phyloP scores from a whole-genome alignment of 768 basidiomycete genomes.

The Crucibulum laeve region DNA sequence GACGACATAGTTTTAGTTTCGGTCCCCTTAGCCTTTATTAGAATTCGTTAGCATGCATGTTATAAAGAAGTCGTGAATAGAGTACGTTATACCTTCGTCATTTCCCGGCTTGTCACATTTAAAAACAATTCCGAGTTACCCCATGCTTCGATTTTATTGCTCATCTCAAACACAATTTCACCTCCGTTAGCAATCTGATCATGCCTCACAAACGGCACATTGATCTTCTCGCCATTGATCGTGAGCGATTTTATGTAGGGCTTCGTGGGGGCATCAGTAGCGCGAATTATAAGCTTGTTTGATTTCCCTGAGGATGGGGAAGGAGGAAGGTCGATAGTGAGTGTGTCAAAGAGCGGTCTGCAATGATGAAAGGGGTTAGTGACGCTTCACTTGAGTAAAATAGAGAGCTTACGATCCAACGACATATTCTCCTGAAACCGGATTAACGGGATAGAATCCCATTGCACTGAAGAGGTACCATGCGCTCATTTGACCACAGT shows the following conservation, averaged over 20 bases:
- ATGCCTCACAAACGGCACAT: conserved; percentile 51
- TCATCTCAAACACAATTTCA: conserved; percentile 64
- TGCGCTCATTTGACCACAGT: conserved; percentile 88
- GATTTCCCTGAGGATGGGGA: conserved; percentile 14
- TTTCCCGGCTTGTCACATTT: no score
- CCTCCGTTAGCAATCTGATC: conserved; percentile 58
- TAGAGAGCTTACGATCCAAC: conserved; percentile 57
- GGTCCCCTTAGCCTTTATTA: no score
- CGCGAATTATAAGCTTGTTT: conserved; percentile 44
- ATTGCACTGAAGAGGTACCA: conserved; percentile 84
- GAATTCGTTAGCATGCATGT: no score
- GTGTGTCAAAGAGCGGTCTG: conserved; percentile 47
- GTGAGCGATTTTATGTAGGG: conserved; percentile 58
- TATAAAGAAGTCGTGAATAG: no score
- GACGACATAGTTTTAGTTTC: no score
- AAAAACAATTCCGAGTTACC: conserved; percentile 24
- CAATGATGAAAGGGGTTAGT: background rate
- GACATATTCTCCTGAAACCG: conserved; percentile 70
- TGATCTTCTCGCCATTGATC: conserved; percentile 45
- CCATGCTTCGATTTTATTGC: conserved; percentile 28
- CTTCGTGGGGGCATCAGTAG: conserved; percentile 52
- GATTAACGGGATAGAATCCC: conserved; percentile 85
- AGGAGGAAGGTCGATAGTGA: conserved; percentile 53
- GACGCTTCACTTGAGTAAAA: background rate
- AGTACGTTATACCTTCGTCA: no score